Evolutionary conservation across 2,329 filamentous ascomycete species (phyloP).

Genomic region (Trichoderma sp.): DNA sequence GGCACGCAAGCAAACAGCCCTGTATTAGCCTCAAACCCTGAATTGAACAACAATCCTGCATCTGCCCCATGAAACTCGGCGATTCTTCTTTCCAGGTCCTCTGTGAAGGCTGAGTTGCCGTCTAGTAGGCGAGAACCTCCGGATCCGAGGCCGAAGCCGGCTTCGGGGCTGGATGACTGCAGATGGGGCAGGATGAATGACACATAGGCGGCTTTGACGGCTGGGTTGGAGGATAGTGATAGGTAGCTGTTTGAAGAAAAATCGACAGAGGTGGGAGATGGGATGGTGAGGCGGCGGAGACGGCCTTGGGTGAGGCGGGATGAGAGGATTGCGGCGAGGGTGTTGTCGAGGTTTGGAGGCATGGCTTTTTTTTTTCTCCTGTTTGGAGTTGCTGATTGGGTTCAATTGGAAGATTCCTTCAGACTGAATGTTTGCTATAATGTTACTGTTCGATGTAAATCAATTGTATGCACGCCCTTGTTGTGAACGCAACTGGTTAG

Average conservation of each 20-base stretch:
- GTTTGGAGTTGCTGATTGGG: not conserved
- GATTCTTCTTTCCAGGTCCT: conserved; percentile 46
- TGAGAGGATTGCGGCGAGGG: conserved; percentile 28
- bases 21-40: conserved; percentile 65
- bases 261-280: conserved; percentile 67
- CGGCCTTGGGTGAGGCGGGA: conserved; percentile 34
- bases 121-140: conserved; percentile 54
- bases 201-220: conserved; percentile 63
- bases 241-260: conserved; percentile 80
- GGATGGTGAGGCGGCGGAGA: conserved; percentile 49
- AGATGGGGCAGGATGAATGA: conserved; percentile 42
- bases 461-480: not conserved
- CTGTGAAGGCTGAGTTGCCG: conserved; percentile 46
- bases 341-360: conserved; percentile 28
- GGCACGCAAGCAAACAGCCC: conserved; percentile 61
- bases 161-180: conserved; percentile 21
- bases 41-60: conserved; percentile 51
- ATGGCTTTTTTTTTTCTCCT: not conserved
- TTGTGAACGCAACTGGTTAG: not conserved
- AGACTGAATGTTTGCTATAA: not conserved
- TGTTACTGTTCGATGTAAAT: not conserved
- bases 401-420: not conserved
- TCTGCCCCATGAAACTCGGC: conserved; percentile 47
- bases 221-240: conserved; percentile 58
- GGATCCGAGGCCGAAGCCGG: conserved; percentile 40